Base-by-base conservation (phyloP, 2,329 filamentous ascomycete species). In the Pseudogymnoascus sp. region DNA sequence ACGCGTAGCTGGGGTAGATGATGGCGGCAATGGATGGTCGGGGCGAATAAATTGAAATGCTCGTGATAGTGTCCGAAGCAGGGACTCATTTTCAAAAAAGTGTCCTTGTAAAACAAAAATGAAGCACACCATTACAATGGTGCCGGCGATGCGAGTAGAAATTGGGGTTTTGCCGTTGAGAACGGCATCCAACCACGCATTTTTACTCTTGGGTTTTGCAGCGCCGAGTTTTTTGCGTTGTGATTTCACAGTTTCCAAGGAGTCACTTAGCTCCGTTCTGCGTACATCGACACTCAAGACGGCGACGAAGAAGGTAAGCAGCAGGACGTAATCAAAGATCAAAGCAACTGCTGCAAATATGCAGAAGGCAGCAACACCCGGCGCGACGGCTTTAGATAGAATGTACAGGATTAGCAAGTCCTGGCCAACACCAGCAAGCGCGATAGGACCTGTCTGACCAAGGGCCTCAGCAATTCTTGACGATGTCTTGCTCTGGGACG, bases 241-340 rank as follows among this genome's bases (percentile, higher is more conserved):
- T 28, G 47, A 53, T 53, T 53, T 53, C 11, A 53, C 47, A 15
- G 28, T 20, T 53, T 78, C 83, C 8, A 92, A 75, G 2, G 87
- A 86, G 69, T 93, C 89, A 66, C 85, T 84, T 0, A 93, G 80
- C 74, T 93, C 89, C 62, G 88, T 84, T 66, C 89, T 81, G 20
- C 86, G 82, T 8, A 93, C 88, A 71, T 93, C 89, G 43, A 93
- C 85, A 68, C 88, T 91, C 22, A 93, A 76, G 11, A 93, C 88
- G 1, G 89, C 84, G 3, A 91, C 78, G 69, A 93, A 92, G 74
- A 91, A 92, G 0, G 89, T 92, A 6, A 90, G 81, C 20, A 91
- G 78, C 68, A 89, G 91, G 68, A 91, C 85, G 64, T 89, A 88
- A 72, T 93, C 89, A 67, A 92, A 87, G 0, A 88, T 74, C 12